phyloP scores from a whole-genome alignment of 2,329 filamentous ascomycete species.

The Fusarium fracticaudum region DNA sequence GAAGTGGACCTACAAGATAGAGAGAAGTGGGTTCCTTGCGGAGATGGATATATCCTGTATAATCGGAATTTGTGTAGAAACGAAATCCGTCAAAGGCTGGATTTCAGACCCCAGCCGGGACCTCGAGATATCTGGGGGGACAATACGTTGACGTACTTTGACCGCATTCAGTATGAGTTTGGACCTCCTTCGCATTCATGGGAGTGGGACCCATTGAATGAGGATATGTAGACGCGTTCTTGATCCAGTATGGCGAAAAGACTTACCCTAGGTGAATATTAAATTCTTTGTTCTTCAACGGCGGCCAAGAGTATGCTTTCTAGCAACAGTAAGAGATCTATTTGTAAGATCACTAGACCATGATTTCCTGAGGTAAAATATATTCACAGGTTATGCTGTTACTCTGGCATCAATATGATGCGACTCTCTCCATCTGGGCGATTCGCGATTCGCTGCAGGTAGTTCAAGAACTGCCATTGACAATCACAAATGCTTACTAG shows the following conservation, averaged over 20 bases:
- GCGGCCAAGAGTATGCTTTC: accelerated
- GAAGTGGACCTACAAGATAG: neutral
- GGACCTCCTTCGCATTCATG: neutral
- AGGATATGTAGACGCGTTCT: neutral
- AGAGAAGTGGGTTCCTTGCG: neutral
- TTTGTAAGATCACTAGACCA: accelerated
- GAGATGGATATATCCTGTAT: neutral
- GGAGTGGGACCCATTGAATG: neutral
- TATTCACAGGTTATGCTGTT: neutral
- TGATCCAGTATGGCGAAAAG: accelerated
- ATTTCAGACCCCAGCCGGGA: neutral
- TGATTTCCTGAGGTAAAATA: accelerated
- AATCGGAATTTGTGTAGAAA: neutral
- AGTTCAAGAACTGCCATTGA: neutral
- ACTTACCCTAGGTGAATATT: neutral
- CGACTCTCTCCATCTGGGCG: too few species aligned
- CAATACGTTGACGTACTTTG: neutral
- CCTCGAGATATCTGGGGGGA: accelerated
- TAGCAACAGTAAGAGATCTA: accelerated
- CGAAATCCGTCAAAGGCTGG: neutral
- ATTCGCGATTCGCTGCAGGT: neutral
- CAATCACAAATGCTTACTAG: neutral
- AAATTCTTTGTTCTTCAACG: neutral
- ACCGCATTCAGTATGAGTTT: neutral
- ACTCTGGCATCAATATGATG: accelerated